Base-by-base conservation (phyloP, 2,329 filamentous ascomycete genomes). In the Ramichloridium luteum region DNA sequence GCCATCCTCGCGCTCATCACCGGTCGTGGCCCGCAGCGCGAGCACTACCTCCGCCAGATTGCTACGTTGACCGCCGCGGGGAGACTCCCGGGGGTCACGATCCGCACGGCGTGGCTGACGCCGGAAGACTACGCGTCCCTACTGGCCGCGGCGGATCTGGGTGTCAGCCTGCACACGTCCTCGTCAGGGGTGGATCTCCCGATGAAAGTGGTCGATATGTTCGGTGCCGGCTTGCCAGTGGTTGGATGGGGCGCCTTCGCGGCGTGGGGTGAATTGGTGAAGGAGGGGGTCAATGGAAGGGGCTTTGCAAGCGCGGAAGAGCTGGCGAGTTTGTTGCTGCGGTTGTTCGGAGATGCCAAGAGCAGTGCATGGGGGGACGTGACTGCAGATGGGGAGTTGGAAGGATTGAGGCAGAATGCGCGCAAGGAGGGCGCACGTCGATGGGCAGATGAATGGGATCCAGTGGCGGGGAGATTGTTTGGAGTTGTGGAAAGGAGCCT, bases 161-260 rank as follows among this genome's bases (percentile, higher is more conserved):
- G 90, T 6, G 74, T 98, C 14, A 93, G 83, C 35, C 64, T 98
- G 15, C 90, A 98, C 60, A 93, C 75, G 43, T 94, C 85, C 10
- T 92, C 81, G 44, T 93, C 84, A 2, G 90, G 90, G 1, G 85
- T 98, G 0, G 90, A 98, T 57, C 64, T 98, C 13, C 90, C 90
- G 0, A 98, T 98, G 90, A 98, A 98, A 60, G 85, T 98, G 1
- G 86, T 98, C 10, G 90, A 98, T 54, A 94, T 98, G 86, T 96
- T 98, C 54, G 90, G 90, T 2, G 80, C 86, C 0, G 90, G 88
- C 0, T 62, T 98, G 16, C 90, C 90, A 0, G 90, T 98, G 0
- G 77, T 79, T 0, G 88, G 85, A 3, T 96, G 90, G 68, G 73
- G 72, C 15, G 70, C 71, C 2, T 98, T 93, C 50, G 77, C 86